A percentile compares a stretch with the other conserved stretches of the same genome.
Evolutionary conservation across 2,329 filamentous ascomycete genomes (phyloP).

Genomic region (Bipolaris cookei): DNA sequence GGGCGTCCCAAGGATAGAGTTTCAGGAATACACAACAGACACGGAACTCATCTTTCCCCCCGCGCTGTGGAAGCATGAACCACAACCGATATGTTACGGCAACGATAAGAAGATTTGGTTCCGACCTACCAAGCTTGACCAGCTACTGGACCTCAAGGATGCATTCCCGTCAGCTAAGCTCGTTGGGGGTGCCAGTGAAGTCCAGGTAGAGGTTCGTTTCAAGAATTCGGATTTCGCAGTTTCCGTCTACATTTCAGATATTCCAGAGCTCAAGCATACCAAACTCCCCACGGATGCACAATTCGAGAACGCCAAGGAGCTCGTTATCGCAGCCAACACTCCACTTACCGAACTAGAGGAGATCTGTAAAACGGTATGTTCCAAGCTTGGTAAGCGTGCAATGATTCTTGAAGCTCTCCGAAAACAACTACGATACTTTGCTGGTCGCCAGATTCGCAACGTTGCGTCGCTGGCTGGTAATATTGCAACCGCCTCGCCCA

Average conservation of each 20-base stretch:
- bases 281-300: constrained; percentile 35
- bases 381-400: constrained; percentile 45
- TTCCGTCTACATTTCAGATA: constrained; percentile 91
- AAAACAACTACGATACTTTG: constrained; percentile 95
- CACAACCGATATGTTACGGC: constrained; percentile 81
- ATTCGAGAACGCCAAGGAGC: constrained; percentile 34
- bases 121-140: constrained; percentile 80
- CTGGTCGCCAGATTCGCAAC: constrained; percentile 91
- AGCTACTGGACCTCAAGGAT: constrained; percentile 87
- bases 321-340: constrained; percentile 90
- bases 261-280: constrained; percentile 79
- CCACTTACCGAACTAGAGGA: constrained; percentile 86
- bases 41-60: constrained; percentile 95
- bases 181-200: constrained; percentile 93
- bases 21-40: constrained; percentile 87
- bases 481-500: constrained; percentile 88
- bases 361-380: constrained; percentile 77
- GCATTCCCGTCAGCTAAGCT: constrained; percentile 88
- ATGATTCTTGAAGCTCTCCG: constrained; percentile 67
- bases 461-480: constrained; percentile 94
- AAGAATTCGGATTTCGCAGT: constrained; percentile 88
- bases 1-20: constrained; percentile 66
- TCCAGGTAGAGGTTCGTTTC: constrained; percentile 97
- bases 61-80: constrained; percentile 77
- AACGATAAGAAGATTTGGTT: constrained; percentile 96